phyloP scores from a whole-genome alignment of 2,329 filamentous ascomycete species.

The Cadophora malorum region DNA sequence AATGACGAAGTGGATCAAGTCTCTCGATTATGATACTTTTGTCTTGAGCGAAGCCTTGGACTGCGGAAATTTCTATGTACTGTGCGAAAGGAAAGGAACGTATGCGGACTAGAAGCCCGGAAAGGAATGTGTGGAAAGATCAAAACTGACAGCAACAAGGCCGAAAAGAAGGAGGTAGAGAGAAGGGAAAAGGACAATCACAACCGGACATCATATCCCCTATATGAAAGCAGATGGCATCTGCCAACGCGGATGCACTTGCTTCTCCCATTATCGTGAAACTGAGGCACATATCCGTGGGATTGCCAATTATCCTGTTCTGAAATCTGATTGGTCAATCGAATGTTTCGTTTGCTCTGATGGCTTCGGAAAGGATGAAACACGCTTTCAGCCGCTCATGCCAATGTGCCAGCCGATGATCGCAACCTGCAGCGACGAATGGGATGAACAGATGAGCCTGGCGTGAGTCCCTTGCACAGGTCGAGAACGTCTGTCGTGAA shows the following conservation, averaged over 20 bases:
- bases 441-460: neutral
- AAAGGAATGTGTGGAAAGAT: slow-evolving; percentile 11
- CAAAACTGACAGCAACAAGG: neutral
- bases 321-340: neutral
- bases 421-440: slow-evolving; percentile 6
- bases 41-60: neutral
- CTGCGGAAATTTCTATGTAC: neutral
- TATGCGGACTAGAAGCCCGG: neutral
- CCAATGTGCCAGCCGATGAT: neutral
- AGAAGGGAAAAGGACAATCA: neutral
- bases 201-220: neutral
- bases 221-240: slow-evolving; percentile 13
- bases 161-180: neutral
- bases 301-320: slow-evolving; percentile 6
- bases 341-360: slow-evolving; percentile 14
- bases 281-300: neutral
- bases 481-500: neutral
- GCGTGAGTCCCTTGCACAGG: neutral
- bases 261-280: slow-evolving; percentile 14
- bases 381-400: slow-evolving; percentile 11
- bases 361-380: slow-evolving; percentile 13
- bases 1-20: neutral
- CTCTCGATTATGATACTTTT: neutral
- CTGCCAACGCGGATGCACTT: neutral
- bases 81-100: neutral